Evolutionary conservation across 345 rosid genomes (phyloP).

Genomic region (Arabidopsis thaliana): DNA sequence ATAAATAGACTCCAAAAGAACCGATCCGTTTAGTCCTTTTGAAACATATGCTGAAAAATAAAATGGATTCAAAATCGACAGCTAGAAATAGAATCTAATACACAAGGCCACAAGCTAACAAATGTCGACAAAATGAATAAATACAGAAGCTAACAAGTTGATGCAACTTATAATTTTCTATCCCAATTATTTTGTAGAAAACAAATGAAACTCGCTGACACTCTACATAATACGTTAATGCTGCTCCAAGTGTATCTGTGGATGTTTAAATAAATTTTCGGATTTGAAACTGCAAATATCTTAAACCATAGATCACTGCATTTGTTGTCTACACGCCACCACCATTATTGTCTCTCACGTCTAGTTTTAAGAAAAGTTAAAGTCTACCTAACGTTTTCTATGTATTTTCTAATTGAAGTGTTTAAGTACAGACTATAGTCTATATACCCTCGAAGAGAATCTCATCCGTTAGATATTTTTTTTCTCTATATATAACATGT

Average conservation of each 20-base stretch:
- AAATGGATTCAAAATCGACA: background rate
- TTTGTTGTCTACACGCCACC: conserved; percentile 26
- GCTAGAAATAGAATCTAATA: background rate
- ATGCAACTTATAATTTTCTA: background rate
- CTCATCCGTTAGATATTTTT: conserved; percentile 26
- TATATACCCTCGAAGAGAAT: background rate
- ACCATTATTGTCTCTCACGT: conserved; percentile 15
- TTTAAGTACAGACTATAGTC: background rate
- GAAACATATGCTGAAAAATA: background rate
- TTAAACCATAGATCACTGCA: conserved; percentile 11
- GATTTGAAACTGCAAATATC: conserved; percentile 8
- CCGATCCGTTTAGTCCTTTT: background rate
- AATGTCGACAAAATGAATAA: background rate
- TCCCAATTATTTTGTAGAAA: conserved; percentile 3
- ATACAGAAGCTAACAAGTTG: background rate
- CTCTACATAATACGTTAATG: background rate
- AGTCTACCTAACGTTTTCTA: conserved; percentile 16
- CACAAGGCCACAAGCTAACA: background rate
- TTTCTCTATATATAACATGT: background rate
- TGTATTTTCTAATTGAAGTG: background rate
- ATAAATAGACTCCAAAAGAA: background rate
- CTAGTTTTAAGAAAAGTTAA: background rate
- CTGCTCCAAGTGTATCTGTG: conserved; percentile 3
- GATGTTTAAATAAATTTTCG: background rate
- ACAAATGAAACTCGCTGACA: background rate